Conservation (phyloP, 2,329 filamentous ascomycete genomes). For the Fusarium cicatricum region DNA sequence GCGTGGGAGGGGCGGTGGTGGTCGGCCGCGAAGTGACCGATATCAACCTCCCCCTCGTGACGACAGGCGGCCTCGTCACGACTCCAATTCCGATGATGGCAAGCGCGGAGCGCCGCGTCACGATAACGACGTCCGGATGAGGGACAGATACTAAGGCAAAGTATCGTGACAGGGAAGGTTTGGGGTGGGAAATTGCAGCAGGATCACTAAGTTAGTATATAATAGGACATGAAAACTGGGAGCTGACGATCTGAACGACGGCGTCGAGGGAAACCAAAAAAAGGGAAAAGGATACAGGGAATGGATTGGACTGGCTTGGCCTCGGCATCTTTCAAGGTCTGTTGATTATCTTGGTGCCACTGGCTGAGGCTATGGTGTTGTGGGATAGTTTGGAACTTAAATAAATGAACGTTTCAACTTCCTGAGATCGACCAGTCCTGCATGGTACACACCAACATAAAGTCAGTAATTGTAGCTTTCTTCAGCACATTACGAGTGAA, state of each 20-base stretch:
- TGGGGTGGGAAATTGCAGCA: background rate
- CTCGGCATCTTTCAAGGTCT: background rate
- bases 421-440: too few species aligned
- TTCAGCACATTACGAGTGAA: too few species aligned
- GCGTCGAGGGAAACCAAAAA: constrained; percentile 11
- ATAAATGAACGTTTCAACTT: too few species aligned
- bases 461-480: too few species aligned
- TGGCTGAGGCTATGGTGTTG: background rate
- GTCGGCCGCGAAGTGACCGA: constrained; percentile 45
- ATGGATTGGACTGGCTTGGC: background rate
- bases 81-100: constrained; percentile 17
- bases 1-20: constrained; percentile 41
- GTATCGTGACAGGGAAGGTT: background rate
- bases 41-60: constrained; percentile 43
- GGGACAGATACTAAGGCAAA: constrained; percentile 2
- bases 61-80: constrained; percentile 20
- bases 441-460: too few species aligned
- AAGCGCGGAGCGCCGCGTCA: background rate
- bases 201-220: background rate
- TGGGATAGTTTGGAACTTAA: too few species aligned
- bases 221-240: background rate
- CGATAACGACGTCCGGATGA: constrained; percentile 9
- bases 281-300: background rate
- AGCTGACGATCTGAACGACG: background rate
- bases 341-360: background rate